These are phyloP conservation scores for Fomitiporia mediterranea DNA, from an alignment of 1,284 basidiomycete species.

Conservation along the genomic window DNA sequence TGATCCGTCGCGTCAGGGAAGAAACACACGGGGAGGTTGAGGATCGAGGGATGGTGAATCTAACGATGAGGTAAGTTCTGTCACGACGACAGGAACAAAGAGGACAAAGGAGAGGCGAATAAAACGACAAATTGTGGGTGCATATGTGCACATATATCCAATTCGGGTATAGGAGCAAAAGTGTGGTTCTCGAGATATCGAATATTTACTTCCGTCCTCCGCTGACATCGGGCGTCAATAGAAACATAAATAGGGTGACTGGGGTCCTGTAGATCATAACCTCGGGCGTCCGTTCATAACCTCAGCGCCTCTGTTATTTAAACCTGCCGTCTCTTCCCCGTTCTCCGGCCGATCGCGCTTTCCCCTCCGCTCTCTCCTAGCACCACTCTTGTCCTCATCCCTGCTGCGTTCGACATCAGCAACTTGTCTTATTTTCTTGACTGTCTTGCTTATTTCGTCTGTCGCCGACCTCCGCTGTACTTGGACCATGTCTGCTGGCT, in stretches of 20 bases:
- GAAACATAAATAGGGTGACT: neutral
- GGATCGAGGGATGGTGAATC: neutral
- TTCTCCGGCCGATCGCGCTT: constrained; percentile 5
- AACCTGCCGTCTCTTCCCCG: neutral
- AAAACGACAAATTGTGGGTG: neutral
- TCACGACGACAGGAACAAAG: neutral
- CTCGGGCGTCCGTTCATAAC: neutral
- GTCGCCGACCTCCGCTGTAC: neutral
- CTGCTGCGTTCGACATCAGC: neutral
- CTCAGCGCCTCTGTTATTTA: neutral
- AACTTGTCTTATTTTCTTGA: neutral
- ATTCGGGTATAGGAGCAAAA: neutral
- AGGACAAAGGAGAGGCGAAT: neutral
- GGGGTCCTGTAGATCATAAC: neutral
- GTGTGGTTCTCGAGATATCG: neutral
- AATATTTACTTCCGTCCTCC: neutral
- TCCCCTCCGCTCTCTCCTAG: neutral
- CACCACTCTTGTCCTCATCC: neutral
- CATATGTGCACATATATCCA: neutral
- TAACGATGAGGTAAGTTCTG: neutral
- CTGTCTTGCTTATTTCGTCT: constrained; percentile 2
- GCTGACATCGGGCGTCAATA: neutral
- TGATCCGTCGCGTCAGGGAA: neutral
- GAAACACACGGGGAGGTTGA: neutral
- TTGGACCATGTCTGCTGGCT: neutral